phyloP scores from a whole-genome alignment of 164 flowering plant species.

The Macadamia tetraphylla region DNA sequence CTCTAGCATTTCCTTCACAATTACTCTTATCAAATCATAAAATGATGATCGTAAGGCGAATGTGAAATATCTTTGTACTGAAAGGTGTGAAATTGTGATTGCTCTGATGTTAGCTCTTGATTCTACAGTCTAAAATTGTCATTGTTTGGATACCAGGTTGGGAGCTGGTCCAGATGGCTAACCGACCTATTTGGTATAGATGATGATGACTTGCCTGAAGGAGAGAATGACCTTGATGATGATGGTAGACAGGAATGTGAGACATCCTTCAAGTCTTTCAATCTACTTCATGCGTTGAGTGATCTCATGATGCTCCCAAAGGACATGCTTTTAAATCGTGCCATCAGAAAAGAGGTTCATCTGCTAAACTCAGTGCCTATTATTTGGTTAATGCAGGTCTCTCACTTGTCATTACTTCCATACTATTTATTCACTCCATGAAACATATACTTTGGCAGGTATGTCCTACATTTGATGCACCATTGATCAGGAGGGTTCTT shows the following conservation, averaged over 20 bases:
- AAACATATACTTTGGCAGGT: conserved; percentile 39
- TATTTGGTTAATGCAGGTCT: conserved; percentile 6
- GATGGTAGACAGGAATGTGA: conserved; percentile 28
- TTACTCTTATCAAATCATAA: not conserved
- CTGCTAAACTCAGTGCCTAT: not conserved
- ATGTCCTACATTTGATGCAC: conserved; percentile 73
- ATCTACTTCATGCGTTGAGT: conserved; percentile 82
- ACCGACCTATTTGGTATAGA: conserved; percentile 73
- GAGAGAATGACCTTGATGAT: conserved; percentile 19
- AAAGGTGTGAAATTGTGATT: too few species aligned
- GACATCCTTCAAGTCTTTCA: conserved; percentile 58
- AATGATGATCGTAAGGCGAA: not conserved
- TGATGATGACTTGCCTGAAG: conserved; percentile 34
- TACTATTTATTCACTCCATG: not conserved
- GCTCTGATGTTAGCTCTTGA: too few species aligned
- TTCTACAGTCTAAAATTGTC: too few species aligned
- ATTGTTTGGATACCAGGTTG: conserved; percentile 41
- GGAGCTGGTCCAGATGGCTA: conserved; percentile 94
- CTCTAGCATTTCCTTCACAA: not conserved
- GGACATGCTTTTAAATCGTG: conserved; percentile 66
- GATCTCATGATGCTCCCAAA: conserved; percentile 96
- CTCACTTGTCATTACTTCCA: not conserved
- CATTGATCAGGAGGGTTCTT: conserved; percentile 66
- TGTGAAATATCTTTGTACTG: too few species aligned
- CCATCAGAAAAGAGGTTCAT: conserved; percentile 79